These are phyloP conservation scores for Agaricus subrufescens DNA, from an alignment of 768 basidiomycete species.

Conservation along the genomic window DNA sequence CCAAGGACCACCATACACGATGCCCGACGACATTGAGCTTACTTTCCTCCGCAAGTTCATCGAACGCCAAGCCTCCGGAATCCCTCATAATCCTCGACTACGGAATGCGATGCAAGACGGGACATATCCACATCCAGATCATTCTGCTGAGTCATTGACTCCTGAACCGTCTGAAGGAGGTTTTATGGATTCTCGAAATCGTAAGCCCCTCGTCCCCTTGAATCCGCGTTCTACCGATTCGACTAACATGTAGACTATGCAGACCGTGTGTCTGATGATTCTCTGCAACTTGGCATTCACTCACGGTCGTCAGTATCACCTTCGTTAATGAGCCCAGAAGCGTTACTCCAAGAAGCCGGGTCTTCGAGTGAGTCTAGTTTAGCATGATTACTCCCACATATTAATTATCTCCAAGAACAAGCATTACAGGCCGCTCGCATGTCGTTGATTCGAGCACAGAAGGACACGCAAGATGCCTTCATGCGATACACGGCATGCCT, in stretches of 20 bases:
- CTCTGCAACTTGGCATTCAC: conserved; percentile 16
- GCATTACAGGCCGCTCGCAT: conserved; percentile 58
- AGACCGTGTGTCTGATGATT: conserved; percentile 34
- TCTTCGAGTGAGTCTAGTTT: conserved; percentile 47
- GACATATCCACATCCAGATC: conserved; percentile 35
- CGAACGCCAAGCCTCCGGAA: conserved; percentile 69
- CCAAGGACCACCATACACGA: conserved; percentile 74
- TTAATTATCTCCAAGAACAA: conserved; percentile 39
- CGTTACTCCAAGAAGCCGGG: conserved; percentile 53
- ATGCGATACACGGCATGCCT: conserved; percentile 65
- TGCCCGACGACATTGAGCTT: conserved; percentile 77
- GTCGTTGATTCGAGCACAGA: conserved; percentile 58
- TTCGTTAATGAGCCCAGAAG: conserved; percentile 43
- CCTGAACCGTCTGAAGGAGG: conserved; percentile 45
- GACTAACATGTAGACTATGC: neutral
- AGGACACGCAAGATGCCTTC: conserved; percentile 70
- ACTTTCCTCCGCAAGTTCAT: conserved; percentile 79
- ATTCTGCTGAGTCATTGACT: conserved; percentile 42
- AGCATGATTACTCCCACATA: conserved; percentile 3
- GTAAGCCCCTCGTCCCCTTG: conserved; percentile 17
- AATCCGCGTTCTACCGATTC: neutral
- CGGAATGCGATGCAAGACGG: conserved; percentile 40
- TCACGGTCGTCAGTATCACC: conserved; percentile 50
- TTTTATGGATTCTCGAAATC: conserved; percentile 35
- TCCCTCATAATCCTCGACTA: conserved; percentile 77